phyloP scores from a whole-genome alignment of 192 early-diverging fungal species.

The Physocladia obscura region DNA sequence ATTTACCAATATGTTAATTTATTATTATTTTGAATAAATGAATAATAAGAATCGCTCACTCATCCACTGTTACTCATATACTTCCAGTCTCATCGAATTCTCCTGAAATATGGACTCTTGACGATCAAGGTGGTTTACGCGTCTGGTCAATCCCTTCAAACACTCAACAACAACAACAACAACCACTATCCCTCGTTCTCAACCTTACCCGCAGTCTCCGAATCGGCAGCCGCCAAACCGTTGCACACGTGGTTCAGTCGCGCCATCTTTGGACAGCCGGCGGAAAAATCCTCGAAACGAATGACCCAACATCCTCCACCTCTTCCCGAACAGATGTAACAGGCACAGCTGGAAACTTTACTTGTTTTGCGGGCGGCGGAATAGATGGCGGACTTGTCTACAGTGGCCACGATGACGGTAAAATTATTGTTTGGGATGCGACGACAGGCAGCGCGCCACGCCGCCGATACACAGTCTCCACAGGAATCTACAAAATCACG shows the following conservation, averaged over 20 bases:
- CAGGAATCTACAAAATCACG: constrained; percentile 68
- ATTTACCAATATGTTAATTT: neutral
- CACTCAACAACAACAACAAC: constrained; percentile 39
- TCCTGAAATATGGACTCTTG: constrained; percentile 10
- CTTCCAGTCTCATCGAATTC: neutral
- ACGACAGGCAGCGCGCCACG: constrained; percentile 41
- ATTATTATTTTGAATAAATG: neutral
- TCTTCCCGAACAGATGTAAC: constrained; percentile 28
- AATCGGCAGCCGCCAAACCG: constrained; percentile 45
- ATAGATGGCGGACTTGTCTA: constrained; percentile 45
- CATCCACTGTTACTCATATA: constrained; percentile 2
- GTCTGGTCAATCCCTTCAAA: constrained; percentile 1
- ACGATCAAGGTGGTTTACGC: constrained; percentile 21
- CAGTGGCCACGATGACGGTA: constrained; percentile 78
- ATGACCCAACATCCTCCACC: constrained; percentile 36
- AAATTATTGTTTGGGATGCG: constrained; percentile 68
- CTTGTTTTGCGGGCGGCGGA: constrained; percentile 49
- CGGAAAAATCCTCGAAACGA: constrained; percentile 59
- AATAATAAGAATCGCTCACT: neutral
- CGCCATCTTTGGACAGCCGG: constrained; percentile 61
- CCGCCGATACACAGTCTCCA: constrained; percentile 46
- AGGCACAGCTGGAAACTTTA: constrained; percentile 54
- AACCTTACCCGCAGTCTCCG: constrained; percentile 43
- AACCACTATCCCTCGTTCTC: constrained; percentile 42
- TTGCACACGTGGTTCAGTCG: constrained; percentile 47